Evolutionary conservation across 306 rosid genomes (phyloP).

Genomic region (Betula pendula): DNA sequence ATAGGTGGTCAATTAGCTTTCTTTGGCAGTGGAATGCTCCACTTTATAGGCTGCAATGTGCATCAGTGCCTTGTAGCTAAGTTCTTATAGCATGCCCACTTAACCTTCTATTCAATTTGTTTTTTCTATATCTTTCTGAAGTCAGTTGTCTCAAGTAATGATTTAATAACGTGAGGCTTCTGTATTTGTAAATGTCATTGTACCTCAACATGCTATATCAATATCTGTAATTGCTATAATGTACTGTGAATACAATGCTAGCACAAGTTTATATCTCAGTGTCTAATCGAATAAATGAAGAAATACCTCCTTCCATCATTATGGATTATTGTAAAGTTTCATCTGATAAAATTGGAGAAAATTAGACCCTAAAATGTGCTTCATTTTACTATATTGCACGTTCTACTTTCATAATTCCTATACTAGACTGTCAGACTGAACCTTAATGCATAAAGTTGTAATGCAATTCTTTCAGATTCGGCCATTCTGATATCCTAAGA

Average conservation of each 20-base stretch:
- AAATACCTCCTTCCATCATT: neutral
- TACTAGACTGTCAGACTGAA: neutral
- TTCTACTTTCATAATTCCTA: neutral
- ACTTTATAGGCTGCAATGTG: neutral
- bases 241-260: neutral
- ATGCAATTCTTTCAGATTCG: neutral
- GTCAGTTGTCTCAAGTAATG: neutral
- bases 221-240: neutral
- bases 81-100: neutral
- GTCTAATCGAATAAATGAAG: neutral
- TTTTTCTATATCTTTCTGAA: neutral
- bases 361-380: neutral
- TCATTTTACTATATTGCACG: neutral
- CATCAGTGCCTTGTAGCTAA: neutral
- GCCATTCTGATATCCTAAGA: neutral
- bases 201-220: neutral
- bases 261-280: neutral
- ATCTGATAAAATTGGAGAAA: neutral
- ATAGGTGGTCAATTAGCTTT: constrained; percentile 19
- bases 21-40: constrained; percentile 10
- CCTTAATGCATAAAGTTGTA: neutral
- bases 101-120: neutral
- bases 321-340: neutral
- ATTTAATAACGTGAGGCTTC: neutral
- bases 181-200: neutral